phyloP scores from a whole-genome alignment of 768 basidiomycete species.

The Boletus barrowsii region DNA sequence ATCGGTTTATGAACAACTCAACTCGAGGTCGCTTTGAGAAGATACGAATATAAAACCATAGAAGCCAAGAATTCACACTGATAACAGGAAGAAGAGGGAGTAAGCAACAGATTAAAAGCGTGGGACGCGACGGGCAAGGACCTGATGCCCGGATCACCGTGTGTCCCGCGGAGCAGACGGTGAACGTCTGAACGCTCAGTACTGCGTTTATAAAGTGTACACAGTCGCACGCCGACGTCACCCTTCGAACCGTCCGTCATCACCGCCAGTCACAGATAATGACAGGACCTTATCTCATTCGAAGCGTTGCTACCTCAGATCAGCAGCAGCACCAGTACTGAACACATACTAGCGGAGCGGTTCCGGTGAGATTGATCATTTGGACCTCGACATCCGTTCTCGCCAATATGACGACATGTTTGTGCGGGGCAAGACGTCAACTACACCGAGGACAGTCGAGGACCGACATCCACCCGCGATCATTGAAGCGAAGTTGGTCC shows the following conservation, averaged over 20 bases:
- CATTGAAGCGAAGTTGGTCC: background rate
- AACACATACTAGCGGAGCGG: background rate
- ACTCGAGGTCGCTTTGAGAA: background rate
- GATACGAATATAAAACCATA: background rate
- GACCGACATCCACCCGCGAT: background rate
- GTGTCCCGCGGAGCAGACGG: constrained; percentile 2
- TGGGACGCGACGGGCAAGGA: constrained; percentile 6
- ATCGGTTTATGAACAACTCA: constrained; percentile 1
- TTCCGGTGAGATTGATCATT: background rate
- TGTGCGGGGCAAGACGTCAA: too few relatives aligned
- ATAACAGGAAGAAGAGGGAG: background rate
- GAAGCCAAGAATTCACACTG: background rate
- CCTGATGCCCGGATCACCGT: background rate
- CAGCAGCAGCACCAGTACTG: too few relatives aligned
- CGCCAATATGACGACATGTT: background rate
- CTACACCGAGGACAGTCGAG: too few relatives aligned
- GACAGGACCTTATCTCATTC: background rate
- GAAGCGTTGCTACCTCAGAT: background rate
- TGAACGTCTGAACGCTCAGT: background rate
- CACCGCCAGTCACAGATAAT: background rate
- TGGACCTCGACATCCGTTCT: background rate
- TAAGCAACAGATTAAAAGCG: constrained; percentile 6
- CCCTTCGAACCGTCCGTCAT: background rate
- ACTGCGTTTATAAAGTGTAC: background rate
- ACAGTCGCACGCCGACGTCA: background rate